Evolutionary conservation across 2,329 filamentous ascomycete genomes (phyloP).

Genomic region (Aureobasidium uvarum): DNA sequence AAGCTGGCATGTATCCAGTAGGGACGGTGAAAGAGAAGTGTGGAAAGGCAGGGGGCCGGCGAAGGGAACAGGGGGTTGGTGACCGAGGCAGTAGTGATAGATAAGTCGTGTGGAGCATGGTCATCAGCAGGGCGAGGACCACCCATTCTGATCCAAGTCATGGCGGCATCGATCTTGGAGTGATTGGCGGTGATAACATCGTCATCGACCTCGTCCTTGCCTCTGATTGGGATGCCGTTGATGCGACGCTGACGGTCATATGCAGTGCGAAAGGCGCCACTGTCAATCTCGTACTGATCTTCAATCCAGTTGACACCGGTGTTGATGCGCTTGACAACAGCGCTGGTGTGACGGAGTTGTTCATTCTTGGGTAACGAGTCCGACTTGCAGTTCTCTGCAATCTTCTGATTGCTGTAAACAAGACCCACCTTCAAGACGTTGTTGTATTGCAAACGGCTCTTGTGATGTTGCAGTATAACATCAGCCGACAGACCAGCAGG

Average conservation of each 20-base stretch:
- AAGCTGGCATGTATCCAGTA: too few relatives aligned
- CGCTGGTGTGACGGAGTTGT: not conserved
- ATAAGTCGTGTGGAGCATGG: too few relatives aligned
- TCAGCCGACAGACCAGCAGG: not conserved
- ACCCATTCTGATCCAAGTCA: not conserved
- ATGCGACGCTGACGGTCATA: not conserved
- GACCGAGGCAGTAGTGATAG: too few relatives aligned
- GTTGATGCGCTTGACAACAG: conserved; percentile 3
- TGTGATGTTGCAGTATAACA: not conserved
- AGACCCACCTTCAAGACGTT: conserved; percentile 14
- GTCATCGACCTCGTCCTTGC: not conserved
- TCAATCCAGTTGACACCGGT: not conserved
- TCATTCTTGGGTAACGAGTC: not conserved
- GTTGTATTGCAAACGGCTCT: not conserved
- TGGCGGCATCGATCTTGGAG: not conserved
- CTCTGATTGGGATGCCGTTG: not conserved
- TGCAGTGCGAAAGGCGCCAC: not conserved
- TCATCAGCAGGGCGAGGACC: not conserved
- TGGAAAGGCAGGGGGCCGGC: too few relatives aligned
- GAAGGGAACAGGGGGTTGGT: too few relatives aligned
- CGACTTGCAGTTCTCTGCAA: not conserved
- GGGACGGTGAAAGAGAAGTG: too few relatives aligned
- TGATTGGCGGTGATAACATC: not conserved
- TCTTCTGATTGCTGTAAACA: not conserved
- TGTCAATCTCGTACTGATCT: not conserved